Evolutionary conservation across 2,329 filamentous ascomycete genomes (phyloP).

Genomic region (Ophiosphaerella herpotricha): DNA sequence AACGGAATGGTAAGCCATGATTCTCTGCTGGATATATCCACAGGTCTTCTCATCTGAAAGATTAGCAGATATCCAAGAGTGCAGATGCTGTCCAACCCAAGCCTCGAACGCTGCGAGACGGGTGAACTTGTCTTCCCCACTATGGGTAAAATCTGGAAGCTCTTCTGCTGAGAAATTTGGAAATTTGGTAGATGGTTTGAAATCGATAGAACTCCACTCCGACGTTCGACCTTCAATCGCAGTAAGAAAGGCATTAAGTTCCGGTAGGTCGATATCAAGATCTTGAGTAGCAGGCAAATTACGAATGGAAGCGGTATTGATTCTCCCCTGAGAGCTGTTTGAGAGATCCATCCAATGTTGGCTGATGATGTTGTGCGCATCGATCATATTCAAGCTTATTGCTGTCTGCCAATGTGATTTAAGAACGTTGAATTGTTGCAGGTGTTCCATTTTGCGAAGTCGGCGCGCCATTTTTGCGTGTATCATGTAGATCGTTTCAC

Average conservation of each 20-base stretch:
- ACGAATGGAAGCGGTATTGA: conserved; percentile 5
- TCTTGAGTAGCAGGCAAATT: conserved; percentile 18
- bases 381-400: conserved; percentile 2
- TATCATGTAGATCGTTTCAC: conserved; percentile 15
- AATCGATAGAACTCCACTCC: background rate
- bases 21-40: conserved; percentile 9
- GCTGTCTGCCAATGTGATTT: conserved; percentile 5
- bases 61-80: conserved; percentile 46
- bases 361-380: conserved; percentile 13
- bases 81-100: conserved; percentile 54
- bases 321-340: conserved; percentile 1
- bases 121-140: conserved; percentile 38
- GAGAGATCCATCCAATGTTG: conserved; percentile 13
- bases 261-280: conserved; percentile 19
- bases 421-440: conserved; percentile 7
- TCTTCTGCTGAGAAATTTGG: conserved; percentile 7
- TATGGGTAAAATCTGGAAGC: conserved; percentile 10
- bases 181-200: conserved; percentile 13
- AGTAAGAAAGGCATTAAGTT: conserved; percentile 22
- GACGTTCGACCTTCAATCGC: background rate
- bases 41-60: conserved; percentile 31
- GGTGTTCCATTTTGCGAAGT: conserved; percentile 26
- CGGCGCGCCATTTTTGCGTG: conserved; percentile 28
- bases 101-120: conserved; percentile 56
- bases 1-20: conserved; percentile 18